A percentile compares a stretch with the other conserved stretches of the same genome.
Conservation (phyloP, 2,329 filamentous ascomycete species). For the Diaporthe caulivora region DNA sequence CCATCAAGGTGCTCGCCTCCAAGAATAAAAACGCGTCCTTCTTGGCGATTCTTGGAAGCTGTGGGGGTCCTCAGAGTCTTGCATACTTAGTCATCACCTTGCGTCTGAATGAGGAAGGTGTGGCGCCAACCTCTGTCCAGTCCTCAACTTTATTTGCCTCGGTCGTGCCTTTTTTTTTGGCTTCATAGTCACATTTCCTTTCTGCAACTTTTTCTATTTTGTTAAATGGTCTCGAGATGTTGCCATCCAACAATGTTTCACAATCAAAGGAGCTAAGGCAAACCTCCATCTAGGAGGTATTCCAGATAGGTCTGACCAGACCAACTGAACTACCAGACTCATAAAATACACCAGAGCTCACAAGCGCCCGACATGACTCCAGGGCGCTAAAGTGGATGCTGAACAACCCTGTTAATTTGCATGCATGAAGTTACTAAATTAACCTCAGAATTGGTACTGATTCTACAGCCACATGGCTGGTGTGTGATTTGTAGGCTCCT, state of each 20-base stretch:
- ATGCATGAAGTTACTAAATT: not conserved
- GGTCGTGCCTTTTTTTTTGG: not conserved
- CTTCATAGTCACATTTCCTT: not conserved
- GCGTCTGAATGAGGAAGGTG: not conserved
- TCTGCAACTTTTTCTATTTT: no score
- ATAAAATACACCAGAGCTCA: not conserved
- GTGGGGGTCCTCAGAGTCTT: not conserved
- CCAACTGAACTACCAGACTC: no score
- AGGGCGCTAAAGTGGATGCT: not conserved
- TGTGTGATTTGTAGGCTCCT: no score
- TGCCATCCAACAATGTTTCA: no score
- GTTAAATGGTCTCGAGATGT: no score
- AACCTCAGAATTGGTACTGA: no score
- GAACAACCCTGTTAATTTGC: not conserved
- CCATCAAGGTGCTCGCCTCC: conserved; percentile 21
- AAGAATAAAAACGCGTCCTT: conserved; percentile 14
- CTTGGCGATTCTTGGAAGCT: conserved; percentile 14
- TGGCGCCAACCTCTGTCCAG: not conserved
- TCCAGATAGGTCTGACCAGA: not conserved
- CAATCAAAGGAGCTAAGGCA: not conserved
- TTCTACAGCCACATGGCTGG: not conserved
- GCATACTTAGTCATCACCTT: conserved; percentile 21
- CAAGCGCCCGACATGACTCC: not conserved
- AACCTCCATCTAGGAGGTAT: not conserved
- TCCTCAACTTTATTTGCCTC: not conserved